Percentiles rank a stretch among this genome's conserved stretches.
Conservation (phyloP, 805 yeast species). For the Pichia kluyveri region DNA sequence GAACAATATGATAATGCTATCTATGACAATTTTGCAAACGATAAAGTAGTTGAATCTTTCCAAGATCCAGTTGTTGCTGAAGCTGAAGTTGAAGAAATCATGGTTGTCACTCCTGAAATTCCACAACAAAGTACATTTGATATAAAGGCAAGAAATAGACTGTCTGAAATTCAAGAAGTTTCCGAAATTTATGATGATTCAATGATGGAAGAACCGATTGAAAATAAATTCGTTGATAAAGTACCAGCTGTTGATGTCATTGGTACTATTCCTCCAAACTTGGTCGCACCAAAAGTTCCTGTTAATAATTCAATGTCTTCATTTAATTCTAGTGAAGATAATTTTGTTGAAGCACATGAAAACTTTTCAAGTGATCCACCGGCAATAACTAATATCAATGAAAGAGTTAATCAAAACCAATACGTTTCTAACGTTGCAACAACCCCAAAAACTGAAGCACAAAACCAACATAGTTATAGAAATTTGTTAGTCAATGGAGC, state of each 20-base stretch:
- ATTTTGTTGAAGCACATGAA: conserved; percentile 7
- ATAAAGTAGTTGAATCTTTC: not conserved
- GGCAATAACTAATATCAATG: not conserved
- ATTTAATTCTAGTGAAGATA: not conserved
- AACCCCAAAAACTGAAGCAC: not conserved
- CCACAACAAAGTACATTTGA: conserved; percentile 1
- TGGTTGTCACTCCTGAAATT: conserved; percentile 2
- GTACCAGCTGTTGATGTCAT: not conserved
- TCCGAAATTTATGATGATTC: conserved; percentile 11
- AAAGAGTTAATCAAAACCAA: not conserved
- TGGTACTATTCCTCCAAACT: not conserved
- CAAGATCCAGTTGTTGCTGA: not conserved
- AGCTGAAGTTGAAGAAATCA: conserved; percentile 2
- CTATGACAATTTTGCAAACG: not conserved
- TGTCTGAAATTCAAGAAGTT: conserved; percentile 11
- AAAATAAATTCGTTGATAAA: not conserved
- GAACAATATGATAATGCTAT: not conserved
- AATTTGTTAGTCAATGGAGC: not conserved
- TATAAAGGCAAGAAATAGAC: conserved; percentile 5
- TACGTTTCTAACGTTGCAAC: not conserved
- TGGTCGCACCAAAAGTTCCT: not conserved
- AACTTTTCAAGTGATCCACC: not conserved
- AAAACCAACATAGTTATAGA: conserved; percentile 9
- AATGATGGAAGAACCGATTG: conserved; percentile 7
- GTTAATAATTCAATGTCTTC: not conserved